Conservation (phyloP, 2,329 filamentous ascomycete species). For the Venturia asperata region DNA sequence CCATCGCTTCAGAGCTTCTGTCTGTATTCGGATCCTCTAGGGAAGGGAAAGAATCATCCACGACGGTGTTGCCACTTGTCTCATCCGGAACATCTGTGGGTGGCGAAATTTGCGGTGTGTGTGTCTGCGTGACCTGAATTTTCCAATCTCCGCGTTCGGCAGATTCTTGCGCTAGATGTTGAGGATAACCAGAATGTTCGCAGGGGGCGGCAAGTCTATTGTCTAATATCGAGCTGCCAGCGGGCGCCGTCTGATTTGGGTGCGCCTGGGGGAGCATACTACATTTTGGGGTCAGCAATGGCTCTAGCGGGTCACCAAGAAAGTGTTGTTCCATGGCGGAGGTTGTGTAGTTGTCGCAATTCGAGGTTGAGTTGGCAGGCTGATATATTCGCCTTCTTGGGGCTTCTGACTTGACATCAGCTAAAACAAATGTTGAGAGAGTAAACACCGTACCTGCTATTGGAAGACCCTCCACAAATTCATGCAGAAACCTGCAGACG, state of each 20-base stretch:
- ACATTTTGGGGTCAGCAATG: background rate
- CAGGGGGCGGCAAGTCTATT: background rate
- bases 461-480: background rate
- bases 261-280: background rate
- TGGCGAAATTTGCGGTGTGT: background rate
- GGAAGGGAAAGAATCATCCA: background rate
- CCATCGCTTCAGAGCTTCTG: background rate
- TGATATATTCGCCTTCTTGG: background rate
- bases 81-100: background rate
- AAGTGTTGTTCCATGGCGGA: background rate
- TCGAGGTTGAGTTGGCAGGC: background rate
- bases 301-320: background rate
- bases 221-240: background rate
- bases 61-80: background rate
- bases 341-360: background rate
- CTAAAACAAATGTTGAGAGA: background rate
- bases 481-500: conserved; percentile 1
- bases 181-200: background rate
- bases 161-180: background rate
- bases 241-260: background rate
- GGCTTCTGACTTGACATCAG: background rate
- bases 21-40: background rate
- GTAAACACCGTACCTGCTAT: background rate
- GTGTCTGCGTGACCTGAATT: background rate
- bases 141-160: background rate